Evolutionary conservation across 2,329 filamentous ascomycete species (phyloP).

Genomic region (Allantophomopsis cytisporea): DNA sequence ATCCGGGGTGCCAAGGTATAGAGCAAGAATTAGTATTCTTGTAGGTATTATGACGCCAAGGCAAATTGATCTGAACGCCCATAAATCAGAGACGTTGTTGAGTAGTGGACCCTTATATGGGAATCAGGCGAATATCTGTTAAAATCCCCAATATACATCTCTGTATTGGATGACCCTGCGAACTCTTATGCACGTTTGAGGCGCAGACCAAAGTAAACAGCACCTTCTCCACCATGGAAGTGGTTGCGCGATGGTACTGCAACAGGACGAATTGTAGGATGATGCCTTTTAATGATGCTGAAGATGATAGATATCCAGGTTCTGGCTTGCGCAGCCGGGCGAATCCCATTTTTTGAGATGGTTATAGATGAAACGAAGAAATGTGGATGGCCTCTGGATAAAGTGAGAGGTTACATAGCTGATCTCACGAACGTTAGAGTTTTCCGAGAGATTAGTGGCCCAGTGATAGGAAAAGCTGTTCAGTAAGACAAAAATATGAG

Average conservation of each 20-base stretch:
- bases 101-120: too few species aligned
- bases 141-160: too few species aligned
- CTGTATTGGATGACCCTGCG: too few species aligned
- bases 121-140: too few species aligned
- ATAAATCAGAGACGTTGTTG: too few species aligned
- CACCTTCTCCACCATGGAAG: background rate
- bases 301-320: background rate
- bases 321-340: background rate
- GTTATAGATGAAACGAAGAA: background rate
- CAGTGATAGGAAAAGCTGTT: background rate
- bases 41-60: too few species aligned
- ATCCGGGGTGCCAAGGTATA: too few species aligned
- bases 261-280: background rate
- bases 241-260: background rate
- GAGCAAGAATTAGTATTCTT: too few species aligned
- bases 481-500: background rate
- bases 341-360: conserved; percentile 1
- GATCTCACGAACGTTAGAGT: conserved; percentile 1
- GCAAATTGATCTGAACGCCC: too few species aligned
- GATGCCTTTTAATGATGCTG: background rate
- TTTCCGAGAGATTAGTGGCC: conserved; percentile 1
- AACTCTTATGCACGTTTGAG: too few species aligned
- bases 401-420: background rate
- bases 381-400: background rate
- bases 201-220: background rate